Conservation (phyloP, 345 rosid genomes). For the Bruguiera sexangula region DNA sequence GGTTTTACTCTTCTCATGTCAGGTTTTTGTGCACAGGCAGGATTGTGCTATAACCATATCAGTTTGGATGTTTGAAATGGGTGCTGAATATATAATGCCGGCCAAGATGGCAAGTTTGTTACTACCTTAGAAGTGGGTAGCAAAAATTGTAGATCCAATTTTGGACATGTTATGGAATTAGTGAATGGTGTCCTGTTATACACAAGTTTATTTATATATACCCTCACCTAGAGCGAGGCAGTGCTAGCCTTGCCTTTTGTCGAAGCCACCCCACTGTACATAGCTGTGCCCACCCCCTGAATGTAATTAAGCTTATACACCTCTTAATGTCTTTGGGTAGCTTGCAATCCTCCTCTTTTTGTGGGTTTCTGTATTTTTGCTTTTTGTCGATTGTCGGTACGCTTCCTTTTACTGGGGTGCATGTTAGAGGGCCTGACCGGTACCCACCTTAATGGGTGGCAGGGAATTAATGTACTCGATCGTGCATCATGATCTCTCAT, state of each 20-base stretch:
- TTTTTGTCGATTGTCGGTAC: background rate
- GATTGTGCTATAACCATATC: background rate
- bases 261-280: conserved; percentile 19
- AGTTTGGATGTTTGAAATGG: conserved; percentile 13
- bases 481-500: background rate
- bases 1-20: background rate
- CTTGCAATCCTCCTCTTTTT: no score
- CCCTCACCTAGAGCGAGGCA: conserved; percentile 5
- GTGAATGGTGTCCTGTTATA: conserved; percentile 26
- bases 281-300: conserved; percentile 1
- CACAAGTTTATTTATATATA: background rate
- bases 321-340: background rate
- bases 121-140: conserved; percentile 9
- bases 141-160: conserved; percentile 22
- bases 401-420: background rate
- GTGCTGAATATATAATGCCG: background rate
- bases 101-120: conserved; percentile 4
- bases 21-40: conserved; percentile 4
- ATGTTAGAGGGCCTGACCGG: background rate
- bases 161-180: conserved; percentile 19
- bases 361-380: background rate
- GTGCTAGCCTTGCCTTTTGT: conserved; percentile 2
- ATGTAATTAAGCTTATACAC: background rate
- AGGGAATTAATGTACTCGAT: background rate
- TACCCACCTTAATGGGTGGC: background rate